Base-by-base conservation (phyloP, 1,284 basidiomycete genomes). In the Cutaneotrichosporon cavernicola region DNA sequence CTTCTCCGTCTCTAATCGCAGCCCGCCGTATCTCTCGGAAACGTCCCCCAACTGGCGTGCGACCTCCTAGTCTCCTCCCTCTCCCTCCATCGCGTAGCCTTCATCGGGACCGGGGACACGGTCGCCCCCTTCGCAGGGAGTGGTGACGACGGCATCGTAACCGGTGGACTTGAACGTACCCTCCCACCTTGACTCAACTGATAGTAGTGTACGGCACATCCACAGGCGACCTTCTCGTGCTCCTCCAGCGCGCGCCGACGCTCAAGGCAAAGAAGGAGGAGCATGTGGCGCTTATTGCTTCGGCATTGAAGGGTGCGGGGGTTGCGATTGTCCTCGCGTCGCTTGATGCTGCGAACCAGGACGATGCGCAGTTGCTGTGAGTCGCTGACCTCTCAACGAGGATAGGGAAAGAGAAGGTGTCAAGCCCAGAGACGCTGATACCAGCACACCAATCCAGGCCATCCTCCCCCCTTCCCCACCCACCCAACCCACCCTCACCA, bases 1-100 rank as follows among this genome's bases (percentile, higher is more conserved):
- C n/a, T 7, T 18, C 38, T 34, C 10, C 22, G 6, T 34, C 95
- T 96, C 94, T 63, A 82, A 82, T 52, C 73, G 13, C 64, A 92
- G 90, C 90, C 90, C 30, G 77, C 91, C 52, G 89, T 92, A 5
- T 91, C 90, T 1, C 85, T 87, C 30, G 90, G 88, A 53, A 92
- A 91, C 80, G 84, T 92, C 46, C 83, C 87, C 8, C 90, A 92
- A 73, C 84, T 92, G 18, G 86, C 89, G 0, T 86, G 82, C 18
- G 90, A 92, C 78, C 80, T 92, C 14, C 79, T 92, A 63, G 87
- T 91, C 62, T 76, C 87, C 6, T 87, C 88, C 0, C 82, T 90
- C 52, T 81, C 80, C 18, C 83, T 92, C 10, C 73, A 78, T 60
- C 83, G 85, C 49, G 79, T 90, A 10, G 90, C 86, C 10, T 74